A percentile compares a stretch with the other conserved stretches of the same genome.
Evolutionary conservation across 139 green algal species (phyloP).

Genomic region (Closterium sp.): DNA sequence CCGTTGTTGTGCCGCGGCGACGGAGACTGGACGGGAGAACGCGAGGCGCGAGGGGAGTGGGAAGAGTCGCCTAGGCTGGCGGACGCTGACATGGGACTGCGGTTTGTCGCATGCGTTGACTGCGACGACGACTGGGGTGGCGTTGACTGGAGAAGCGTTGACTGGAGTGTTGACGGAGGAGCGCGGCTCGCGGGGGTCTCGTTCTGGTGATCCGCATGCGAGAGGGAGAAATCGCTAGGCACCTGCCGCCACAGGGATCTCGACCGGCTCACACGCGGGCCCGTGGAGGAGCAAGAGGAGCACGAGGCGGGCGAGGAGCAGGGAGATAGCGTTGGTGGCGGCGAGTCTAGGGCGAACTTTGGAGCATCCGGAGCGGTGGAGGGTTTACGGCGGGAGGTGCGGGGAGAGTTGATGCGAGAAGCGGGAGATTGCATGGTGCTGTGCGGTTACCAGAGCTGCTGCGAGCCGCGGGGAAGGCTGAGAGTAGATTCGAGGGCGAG

Average conservation of each 20-base stretch:
- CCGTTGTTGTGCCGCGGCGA: neutral
- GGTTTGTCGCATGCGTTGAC: neutral
- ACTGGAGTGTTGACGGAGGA: neutral
- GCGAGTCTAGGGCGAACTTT: neutral
- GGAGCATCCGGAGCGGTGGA: neutral
- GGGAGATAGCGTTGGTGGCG: neutral
- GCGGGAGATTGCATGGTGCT: neutral
- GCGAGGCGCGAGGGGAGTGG: neutral
- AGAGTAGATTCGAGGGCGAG: neutral
- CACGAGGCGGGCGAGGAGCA: neutral
- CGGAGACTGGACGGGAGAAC: neutral
- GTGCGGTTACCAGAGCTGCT: neutral
- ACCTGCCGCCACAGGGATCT: neutral
- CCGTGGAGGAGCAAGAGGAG: neutral
- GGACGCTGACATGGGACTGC: neutral
- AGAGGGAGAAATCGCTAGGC: neutral
- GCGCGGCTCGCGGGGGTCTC: neutral
- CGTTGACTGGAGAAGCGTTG: neutral
- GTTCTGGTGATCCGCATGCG: neutral
- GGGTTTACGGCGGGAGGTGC: neutral
- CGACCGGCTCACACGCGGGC: neutral
- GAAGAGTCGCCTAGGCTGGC: neutral
- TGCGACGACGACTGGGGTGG: neutral
- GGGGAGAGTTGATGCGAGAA: neutral
- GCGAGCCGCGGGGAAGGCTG: neutral